Base-by-base conservation (phyloP, 2,329 filamentous ascomycete species). In the Fusarium dlaminii region DNA sequence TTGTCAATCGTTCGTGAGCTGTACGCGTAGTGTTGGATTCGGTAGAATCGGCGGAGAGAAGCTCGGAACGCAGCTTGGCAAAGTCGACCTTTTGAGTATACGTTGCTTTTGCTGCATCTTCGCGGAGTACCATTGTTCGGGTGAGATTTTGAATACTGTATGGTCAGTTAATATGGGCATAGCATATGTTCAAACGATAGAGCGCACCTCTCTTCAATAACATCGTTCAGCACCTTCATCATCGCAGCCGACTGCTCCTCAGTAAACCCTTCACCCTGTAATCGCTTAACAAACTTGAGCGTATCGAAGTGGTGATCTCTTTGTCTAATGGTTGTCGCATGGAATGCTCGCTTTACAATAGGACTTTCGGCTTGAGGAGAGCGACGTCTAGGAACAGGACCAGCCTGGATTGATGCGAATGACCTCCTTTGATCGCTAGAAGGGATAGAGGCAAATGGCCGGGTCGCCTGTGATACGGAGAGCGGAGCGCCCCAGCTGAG, bases 301-400 rank as follows among this genome's bases (percentile, higher is more conserved):
- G 96, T 99, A 83, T 99, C 96, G 81, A 99, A 99, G 83, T 99
- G 95, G 83, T 99, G 96, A 79, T 98, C 95, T 74, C 93, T 90
- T 59, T 82, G 81, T 57, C 85, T 88, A 42, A 84, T 79, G 3
- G 76, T 62, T 2, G 94, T 92, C 40, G 90, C 89, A 81, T 95
- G 93, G 81, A 98, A 96, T 0, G 86, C 83, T 68, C 87, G 83
- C 49, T 80, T 80, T 7, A 79, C 56, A 30, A 79, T 75, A 5
- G 73, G 76, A 37, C 75, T 81, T 6, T 46, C 56, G 20, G 34
- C 55, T 37, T 52, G 70, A n/a, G 52, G 55, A 32, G 66, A 42
- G n/a, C 55, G 39, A 39, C 65, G 61, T 56, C 67, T 66, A 20
- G 55, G n/a, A 22, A 68, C 62, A 56, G 76, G 66, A 7, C 58